Conservation (phyloP, 2,329 filamentous ascomycete genomes). For the Fusarium vanettenii region DNA sequence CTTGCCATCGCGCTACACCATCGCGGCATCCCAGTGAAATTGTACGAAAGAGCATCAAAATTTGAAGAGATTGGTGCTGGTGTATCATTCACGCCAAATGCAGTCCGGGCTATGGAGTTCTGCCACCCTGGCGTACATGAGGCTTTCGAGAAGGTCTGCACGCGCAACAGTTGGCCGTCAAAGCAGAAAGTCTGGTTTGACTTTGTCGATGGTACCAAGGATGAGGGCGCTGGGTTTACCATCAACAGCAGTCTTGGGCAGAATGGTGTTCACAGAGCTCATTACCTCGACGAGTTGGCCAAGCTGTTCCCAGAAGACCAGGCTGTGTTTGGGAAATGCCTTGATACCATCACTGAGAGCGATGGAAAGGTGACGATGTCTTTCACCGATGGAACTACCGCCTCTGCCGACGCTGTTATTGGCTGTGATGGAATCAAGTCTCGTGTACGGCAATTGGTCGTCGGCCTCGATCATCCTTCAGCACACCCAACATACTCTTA, state of each 20-base stretch:
- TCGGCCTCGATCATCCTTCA: constrained; percentile 54
- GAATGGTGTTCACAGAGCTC: constrained; percentile 51
- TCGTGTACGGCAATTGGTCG: constrained; percentile 59
- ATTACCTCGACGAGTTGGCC: constrained; percentile 54
- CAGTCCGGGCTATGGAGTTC: constrained; percentile 57
- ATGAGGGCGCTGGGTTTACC: constrained; percentile 16
- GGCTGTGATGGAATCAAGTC: constrained; percentile 76
- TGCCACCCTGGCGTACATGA: constrained; percentile 52
- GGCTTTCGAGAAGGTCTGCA: constrained; percentile 43
- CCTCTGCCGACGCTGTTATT: constrained; percentile 57
- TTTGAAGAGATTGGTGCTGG: constrained; percentile 63
- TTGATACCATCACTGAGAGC: constrained; percentile 46
- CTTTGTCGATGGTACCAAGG: constrained; percentile 35
- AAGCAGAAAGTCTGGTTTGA: constrained; percentile 42
- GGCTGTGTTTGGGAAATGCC: constrained; percentile 49
- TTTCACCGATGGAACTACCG: constrained; percentile 55
- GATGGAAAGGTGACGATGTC: constrained; percentile 42
- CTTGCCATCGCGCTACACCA: constrained; percentile 59
- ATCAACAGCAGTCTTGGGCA: constrained; percentile 43
- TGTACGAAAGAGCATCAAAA: constrained; percentile 59
- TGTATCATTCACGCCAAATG: constrained; percentile 64
- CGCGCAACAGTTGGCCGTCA: constrained; percentile 35
- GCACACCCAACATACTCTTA: constrained; percentile 59
- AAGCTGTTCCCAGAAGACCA: constrained; percentile 50
- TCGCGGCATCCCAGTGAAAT: constrained; percentile 54